Evolutionary conservation across 352 stramenopile genomes (phyloP), one percentile per base, ranked within the genome.

Genomic region (Pythium biforme): DNA sequence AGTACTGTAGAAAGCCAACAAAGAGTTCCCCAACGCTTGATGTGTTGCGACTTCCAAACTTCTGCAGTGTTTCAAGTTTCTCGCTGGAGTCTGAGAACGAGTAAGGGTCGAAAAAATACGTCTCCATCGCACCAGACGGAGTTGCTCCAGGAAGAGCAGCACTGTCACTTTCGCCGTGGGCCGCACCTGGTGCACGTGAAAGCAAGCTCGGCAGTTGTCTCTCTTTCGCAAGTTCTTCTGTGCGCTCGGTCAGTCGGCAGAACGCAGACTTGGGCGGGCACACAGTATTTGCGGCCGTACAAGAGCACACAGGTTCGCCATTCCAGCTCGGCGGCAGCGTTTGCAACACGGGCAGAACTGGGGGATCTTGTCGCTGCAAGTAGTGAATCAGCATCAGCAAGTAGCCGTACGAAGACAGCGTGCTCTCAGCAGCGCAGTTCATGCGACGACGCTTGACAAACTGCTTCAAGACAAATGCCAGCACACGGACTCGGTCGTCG

Each of bases 381-480:
- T 77, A 94, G 59, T 95, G 82, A 56, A 95, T 89, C 6, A 95
- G 75, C 71, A 94, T 84, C 29, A 95, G 75, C 59, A 95, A 46
- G 43, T 93, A 95, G 15, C 86, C 86, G 53, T 95, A 95, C 1
- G 84, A 91, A 20, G 83, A 93, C 1, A 95, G 68, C 14, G 86
- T 95, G 26, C 86, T 84, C 37, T 94, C 81, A 1, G 83, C 80
- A 0, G 86, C 78, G 57, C 86, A 88, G 59, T 95, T 95, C 79
- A 95, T 95, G 25, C 83, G 77, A 11, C 86, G 71, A 46, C 79
- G 72, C 61, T 95, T 93, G 6, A 93, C 83, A 39, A 92, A 95
- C 22, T 75, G 73, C 67, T 95, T 95, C 39, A 95, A 55, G 27
- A 94, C 73, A 58, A 84, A 95, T n/a, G 85, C 86, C 25, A 95